phyloP scores from a whole-genome alignment of 257 asterid genomes.

The Solanum paucissectum region DNA sequence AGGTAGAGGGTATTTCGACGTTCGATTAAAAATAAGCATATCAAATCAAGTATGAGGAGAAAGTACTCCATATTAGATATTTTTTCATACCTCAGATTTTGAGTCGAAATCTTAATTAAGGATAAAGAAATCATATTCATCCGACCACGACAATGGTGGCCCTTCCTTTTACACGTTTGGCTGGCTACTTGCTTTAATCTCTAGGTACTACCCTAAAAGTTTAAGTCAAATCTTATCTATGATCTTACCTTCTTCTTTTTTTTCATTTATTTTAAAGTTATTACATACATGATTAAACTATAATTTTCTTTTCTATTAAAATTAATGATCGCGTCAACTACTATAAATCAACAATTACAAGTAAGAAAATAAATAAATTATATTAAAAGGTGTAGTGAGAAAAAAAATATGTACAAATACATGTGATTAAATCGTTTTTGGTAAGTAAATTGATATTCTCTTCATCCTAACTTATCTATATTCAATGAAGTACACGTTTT shows the following conservation, averaged over 20 bases:
- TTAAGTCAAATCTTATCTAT: neutral
- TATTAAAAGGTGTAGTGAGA: neutral
- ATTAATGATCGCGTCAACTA: neutral
- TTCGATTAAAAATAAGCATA: neutral
- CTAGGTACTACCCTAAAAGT: neutral
- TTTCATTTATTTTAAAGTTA: neutral
- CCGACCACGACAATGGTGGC: neutral
- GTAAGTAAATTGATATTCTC: neutral
- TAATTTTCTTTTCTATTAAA: neutral
- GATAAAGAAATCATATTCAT: neutral
- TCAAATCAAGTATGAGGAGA: neutral
- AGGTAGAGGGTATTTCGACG: accelerated
- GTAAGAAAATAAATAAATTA: neutral
- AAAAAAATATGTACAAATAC: neutral
- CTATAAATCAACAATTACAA: neutral
- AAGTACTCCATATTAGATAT: neutral
- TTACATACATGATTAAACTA: neutral
- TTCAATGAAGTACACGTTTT: neutral
- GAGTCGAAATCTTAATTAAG: neutral
- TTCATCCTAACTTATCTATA: neutral
- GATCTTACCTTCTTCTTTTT: neutral
- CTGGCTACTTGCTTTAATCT: neutral
- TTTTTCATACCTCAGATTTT: neutral
- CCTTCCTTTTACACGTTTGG: neutral
- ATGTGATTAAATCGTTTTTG: neutral